Conservation (phyloP, 1,284 basidiomycete genomes). For the Wolfiporia cocos region DNA sequence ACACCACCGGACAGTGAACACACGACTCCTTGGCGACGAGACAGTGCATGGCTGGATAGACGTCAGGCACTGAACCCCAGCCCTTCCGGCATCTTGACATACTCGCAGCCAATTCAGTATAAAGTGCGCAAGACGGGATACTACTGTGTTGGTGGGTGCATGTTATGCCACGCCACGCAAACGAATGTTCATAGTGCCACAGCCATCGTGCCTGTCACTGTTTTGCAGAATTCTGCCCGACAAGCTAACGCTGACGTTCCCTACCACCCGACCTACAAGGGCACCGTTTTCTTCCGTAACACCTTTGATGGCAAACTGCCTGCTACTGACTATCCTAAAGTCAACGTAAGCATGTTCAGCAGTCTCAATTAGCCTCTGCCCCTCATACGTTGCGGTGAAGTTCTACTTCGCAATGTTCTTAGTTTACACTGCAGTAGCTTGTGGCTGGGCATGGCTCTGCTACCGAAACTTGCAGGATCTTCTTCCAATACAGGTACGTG, state of each 20-base stretch:
- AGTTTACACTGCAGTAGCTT: conserved; percentile 65
- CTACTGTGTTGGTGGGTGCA: conserved; percentile 84
- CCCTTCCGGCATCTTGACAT: conserved; percentile 43
- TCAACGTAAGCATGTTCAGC: conserved; percentile 72
- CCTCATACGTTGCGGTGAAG: conserved; percentile 33
- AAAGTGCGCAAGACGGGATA: conserved; percentile 86
- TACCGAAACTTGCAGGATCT: conserved; percentile 79
- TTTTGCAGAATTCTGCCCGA: conserved; percentile 31
- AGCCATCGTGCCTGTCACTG: conserved; percentile 85
- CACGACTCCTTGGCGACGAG: conserved; percentile 38
- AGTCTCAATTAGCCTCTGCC: conserved; percentile 3
- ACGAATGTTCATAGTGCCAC: conserved; percentile 9
- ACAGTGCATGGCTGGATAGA: conserved; percentile 19
- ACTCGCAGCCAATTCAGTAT: conserved; percentile 69
- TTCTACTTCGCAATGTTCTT: conserved; percentile 87
- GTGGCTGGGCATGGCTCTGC: conserved; percentile 82
- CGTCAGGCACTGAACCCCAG: conserved; percentile 35
- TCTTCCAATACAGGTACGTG: conserved; percentile 73
- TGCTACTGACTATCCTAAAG: conserved; percentile 97
- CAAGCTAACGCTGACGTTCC: conserved; percentile 44
- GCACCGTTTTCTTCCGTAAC: conserved; percentile 83
- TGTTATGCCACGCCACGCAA: conserved; percentile 2
- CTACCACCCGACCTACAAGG: conserved; percentile 78
- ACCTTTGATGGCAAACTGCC: conserved; percentile 86
- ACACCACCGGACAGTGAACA: conserved; percentile 38